Base-by-base conservation (phyloP, 371 early-diverging fungal species). In the Circinella umbellata region DNA sequence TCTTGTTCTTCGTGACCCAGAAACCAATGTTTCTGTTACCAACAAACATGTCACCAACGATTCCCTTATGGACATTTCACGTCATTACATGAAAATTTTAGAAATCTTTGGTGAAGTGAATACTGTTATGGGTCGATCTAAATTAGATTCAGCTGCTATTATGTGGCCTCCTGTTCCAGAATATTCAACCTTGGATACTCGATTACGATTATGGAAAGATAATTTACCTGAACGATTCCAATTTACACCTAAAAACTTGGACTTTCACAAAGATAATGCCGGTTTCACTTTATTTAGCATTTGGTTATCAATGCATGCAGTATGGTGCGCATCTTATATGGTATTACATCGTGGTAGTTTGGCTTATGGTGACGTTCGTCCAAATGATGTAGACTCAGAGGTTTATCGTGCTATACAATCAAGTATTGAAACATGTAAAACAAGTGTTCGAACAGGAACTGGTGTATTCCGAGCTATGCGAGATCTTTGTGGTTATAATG, bases 111-210 rank as follows among this genome's bases (percentile, higher is more conserved):
- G 88, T 35, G 85, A 84, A 61, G 81, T 86, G 4, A 76, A 76
- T 34, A 82, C 81, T 38, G 80, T 76, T 38, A 85, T 87, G 77
- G 81, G 80, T 39, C 74, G 88, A 27, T 77, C 87, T 9, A 81
- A 82, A 46, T 71, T 79, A 47, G 80, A 80, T 35, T 47, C 46
- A 42, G 49, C 48, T 3, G 66, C 74, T 17, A 71, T 78, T 10
- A 71, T 81, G 1, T 85, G 85, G 73, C 89, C 89, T 7, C 85
- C 82, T n/a, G 81, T 82, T 10, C 71, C 79, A 5, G 83, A 86
- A 69, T 83, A 86, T 48, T 70, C 65, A 8, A 60, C 74, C 3
- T 69, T 89, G 42, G 81, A 87, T 65, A 70, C 76, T 4, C 73
- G 71, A 0, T 64, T 89, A 39, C 67, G 68, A n/a, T 35, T 51